These are phyloP conservation scores for Letharia columbiana DNA, from an alignment of 495 filamentous ascomycete genomes.

Conservation along the genomic window DNA sequence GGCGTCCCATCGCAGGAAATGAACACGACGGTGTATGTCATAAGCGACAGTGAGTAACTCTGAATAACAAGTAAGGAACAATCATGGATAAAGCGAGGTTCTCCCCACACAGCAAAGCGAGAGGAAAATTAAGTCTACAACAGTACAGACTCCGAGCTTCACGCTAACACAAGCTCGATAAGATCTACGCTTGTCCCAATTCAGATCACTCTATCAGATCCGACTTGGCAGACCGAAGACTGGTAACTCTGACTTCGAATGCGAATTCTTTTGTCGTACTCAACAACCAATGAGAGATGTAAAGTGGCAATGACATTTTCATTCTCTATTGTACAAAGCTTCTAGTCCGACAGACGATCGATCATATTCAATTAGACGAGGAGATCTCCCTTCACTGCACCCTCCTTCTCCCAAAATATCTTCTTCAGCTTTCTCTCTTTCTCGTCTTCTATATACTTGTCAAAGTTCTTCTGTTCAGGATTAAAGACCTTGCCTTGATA, in stretches of 20 bases:
- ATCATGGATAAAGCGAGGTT: background rate
- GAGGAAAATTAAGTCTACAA: background rate
- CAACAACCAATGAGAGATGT: background rate
- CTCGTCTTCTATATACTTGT: constrained; percentile 29
- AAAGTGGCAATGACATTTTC: background rate
- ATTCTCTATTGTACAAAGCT: background rate
- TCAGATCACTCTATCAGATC: background rate
- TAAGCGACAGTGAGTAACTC: background rate
- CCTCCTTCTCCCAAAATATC: constrained; percentile 28
- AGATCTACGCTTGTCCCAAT: constrained; percentile 1
- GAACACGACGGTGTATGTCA: background rate
- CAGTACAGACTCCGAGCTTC: background rate
- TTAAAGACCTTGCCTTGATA: constrained; percentile 33
- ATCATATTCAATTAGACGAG: background rate
- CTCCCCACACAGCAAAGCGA: background rate
- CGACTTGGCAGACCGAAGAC: too few species aligned
- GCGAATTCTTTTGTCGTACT: background rate
- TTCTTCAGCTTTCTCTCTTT: constrained; percentile 32
- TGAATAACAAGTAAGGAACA: background rate
- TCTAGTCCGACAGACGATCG: background rate
- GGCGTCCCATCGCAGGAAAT: constrained; percentile 14
- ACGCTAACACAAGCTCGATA: background rate
- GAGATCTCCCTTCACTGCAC: constrained; percentile 2
- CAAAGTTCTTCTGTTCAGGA: constrained; percentile 27
- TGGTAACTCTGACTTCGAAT: too few species aligned